Evolutionary conservation across 2,329 filamentous ascomycete genomes (phyloP), one percentile per base, ranked within the genome.

Genomic region (Lasiodiplodia gonubiensis): DNA sequence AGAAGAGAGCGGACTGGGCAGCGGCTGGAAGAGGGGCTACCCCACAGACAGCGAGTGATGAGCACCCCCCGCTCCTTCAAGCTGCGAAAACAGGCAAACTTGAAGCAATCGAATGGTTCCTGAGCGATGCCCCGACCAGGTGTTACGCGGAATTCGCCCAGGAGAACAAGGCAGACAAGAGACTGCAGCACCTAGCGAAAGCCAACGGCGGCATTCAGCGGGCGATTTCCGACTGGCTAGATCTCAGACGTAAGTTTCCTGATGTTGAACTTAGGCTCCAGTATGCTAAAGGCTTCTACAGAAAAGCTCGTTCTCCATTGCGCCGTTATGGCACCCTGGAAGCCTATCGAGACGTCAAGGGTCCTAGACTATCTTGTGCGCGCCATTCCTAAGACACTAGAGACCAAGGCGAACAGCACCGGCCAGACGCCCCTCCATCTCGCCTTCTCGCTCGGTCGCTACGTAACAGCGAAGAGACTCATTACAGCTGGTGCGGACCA

Each of bases 1-100:
- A 88, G 76, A 94, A 94, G 77, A 83, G 88, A 59, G 81, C 82
- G 39, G 92, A 94, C 71, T 96, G 92, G 92, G 90, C 91, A 1
- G 85, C 84, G 25, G 87, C 86, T 7, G 88, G 88, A 3, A 84
- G 86, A 14, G 80, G 81, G 35, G 67, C 69, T 3, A 68, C 68
- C 42, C 66, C 67, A 3, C 48, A 70, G 18, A 60, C 57, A 16
- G 66, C 70, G 14, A 67, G 71, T 46, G 69, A 77, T 57, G 80
- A 81, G 39, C 82, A 80, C 0, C 86, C 89, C 2, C 91, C 89
- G 3, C 78, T 92, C 10, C 82, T 92, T 1, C 79, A 84, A 69
- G 88, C 89, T 53, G 88, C 86, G 14, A 72, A 79, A 10, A 71
- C 72, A 2, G 87, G 88, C 3, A 90, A 83, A 23, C 75, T 94